A percentile compares a stretch with the other conserved stretches of the same genome.
phyloP scores from a whole-genome alignment of 352 stramenopile genomes.

The Bremia lactucae region DNA sequence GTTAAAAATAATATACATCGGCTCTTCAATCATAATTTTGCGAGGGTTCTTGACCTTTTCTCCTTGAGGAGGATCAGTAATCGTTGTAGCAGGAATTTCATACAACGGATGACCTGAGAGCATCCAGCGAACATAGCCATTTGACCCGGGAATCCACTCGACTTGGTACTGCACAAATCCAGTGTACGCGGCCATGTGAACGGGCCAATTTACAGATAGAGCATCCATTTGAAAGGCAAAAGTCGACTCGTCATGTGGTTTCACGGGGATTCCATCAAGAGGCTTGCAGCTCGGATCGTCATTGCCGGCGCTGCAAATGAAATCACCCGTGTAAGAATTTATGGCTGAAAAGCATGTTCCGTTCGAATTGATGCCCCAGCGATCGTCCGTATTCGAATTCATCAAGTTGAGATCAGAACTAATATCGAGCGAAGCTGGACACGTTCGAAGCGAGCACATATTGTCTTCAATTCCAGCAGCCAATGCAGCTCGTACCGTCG shows the following conservation, averaged over 20 bases:
- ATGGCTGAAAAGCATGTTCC: constrained; percentile 34
- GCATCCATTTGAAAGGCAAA: constrained; percentile 80
- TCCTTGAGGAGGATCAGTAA: constrained; percentile 49
- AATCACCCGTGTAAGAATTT: constrained; percentile 40
- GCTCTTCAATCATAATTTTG: constrained; percentile 90
- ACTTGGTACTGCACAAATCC: constrained; percentile 40
- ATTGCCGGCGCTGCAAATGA: constrained; percentile 34
- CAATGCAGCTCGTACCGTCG: constrained; percentile 14
- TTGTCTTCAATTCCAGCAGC: constrained; percentile 28
- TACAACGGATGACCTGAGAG: constrained; percentile 82
- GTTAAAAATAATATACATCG: constrained; percentile 93
- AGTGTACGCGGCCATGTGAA: constrained; percentile 39
- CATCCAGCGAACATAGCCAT: constrained; percentile 64
- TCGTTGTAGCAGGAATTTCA: constrained; percentile 61
- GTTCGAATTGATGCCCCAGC: constrained; percentile 39
- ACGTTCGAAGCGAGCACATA: constrained; percentile 22
- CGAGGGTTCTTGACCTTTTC: constrained; percentile 39
- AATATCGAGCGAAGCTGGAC: constrained; percentile 30
- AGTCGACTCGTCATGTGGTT: constrained; percentile 1
- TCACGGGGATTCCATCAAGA: constrained; percentile 1
- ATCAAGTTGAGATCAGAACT: constrained; percentile 27
- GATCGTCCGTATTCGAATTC: constrained; percentile 4
- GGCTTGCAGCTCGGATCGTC: constrained; percentile 13
- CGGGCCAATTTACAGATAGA: constrained; percentile 41
- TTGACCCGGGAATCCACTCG: constrained; percentile 41